Percentiles rank a stretch among this genome's conserved stretches.
phyloP scores from a whole-genome alignment of 2,329 filamentous ascomycete species.

The Daldinia eschscholtzii region DNA sequence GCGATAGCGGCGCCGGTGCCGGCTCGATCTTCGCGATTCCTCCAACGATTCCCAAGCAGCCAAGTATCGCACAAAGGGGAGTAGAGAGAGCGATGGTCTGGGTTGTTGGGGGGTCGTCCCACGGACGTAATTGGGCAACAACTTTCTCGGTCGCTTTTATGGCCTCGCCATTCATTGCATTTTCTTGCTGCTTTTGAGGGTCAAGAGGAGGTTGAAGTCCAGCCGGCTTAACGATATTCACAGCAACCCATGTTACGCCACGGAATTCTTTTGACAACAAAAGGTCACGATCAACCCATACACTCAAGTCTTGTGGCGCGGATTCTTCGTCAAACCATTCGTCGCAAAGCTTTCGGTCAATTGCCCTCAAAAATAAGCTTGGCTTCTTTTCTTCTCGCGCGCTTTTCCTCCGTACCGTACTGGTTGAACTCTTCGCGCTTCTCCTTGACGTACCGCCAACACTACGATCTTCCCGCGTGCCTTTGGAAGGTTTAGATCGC shows the following conservation, averaged over 20 bases:
- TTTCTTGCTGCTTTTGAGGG: conserved; percentile 76
- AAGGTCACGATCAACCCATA: conserved; percentile 89
- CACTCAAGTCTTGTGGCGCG: conserved; percentile 70
- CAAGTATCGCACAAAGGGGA: conserved; percentile 79
- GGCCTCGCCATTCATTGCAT: conserved; percentile 67
- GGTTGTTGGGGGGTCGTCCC: conserved; percentile 89
- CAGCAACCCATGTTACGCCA: conserved; percentile 80
- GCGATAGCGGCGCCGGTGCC: conserved; percentile 78
- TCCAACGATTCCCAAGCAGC: conserved; percentile 80
- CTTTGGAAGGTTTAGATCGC: conserved; percentile 75
- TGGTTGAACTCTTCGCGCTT: conserved; percentile 80
- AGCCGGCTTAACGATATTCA: conserved; percentile 89
- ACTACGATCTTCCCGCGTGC: conserved; percentile 80
- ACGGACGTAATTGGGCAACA: conserved; percentile 79
- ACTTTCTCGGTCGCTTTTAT: conserved; percentile 73
- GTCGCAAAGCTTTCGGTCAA: conserved; percentile 76
- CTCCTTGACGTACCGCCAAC: conserved; percentile 83
- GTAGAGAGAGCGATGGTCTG: conserved; percentile 84
- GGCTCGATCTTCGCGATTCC: conserved; percentile 89
- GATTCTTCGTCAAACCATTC: conserved; percentile 84
- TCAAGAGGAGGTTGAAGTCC: conserved; percentile 79
- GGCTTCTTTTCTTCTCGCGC: conserved; percentile 74
- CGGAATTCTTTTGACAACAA: conserved; percentile 75
- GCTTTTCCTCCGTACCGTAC: conserved; percentile 71
- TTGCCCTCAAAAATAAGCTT: conserved; percentile 81